These are phyloP conservation scores for Toxicodendron radicans DNA, from an alignment of 345 rosid genomes.

Conservation along the genomic window DNA sequence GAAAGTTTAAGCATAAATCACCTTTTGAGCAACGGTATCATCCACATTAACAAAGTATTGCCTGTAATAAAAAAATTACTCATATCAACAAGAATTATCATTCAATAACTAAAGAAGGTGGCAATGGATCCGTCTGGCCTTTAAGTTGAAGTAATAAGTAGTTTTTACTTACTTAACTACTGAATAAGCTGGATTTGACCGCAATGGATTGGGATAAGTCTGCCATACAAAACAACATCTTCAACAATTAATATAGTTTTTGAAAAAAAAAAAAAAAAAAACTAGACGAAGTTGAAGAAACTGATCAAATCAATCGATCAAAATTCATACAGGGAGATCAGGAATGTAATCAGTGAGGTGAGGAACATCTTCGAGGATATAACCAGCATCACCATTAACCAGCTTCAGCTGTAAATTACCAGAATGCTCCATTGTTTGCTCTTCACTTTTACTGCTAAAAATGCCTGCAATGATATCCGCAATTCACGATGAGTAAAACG, in stretches of 20 bases:
- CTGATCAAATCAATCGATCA: background rate
- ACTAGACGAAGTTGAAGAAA: background rate
- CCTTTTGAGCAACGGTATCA: slow-evolving; percentile 79
- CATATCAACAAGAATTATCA: background rate
- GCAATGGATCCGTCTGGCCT: background rate
- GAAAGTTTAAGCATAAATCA: slow-evolving; percentile 18
- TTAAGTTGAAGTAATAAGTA: background rate
- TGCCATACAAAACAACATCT: slow-evolving; percentile 24
- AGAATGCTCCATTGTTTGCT: slow-evolving; percentile 22
- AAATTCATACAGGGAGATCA: slow-evolving; percentile 51
- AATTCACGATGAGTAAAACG: background rate
- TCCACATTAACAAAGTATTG: slow-evolving; percentile 86
- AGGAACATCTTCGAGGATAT: slow-evolving; percentile 78
- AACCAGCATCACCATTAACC: slow-evolving; percentile 56
- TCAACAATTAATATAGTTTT: background rate
- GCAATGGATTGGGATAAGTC: slow-evolving; percentile 67
- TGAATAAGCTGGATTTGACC: slow-evolving; percentile 60
- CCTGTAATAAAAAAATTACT: slow-evolving; percentile 41
- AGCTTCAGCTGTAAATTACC: slow-evolving; percentile 25
- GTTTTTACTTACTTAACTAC: slow-evolving; percentile 55
- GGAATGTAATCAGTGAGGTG: slow-evolving; percentile 70
- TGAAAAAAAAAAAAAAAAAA: background rate
- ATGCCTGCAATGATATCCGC: background rate
- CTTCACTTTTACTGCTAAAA: background rate
- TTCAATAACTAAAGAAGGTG: background rate